Base-by-base conservation (phyloP, 257 asterid species). In the Fraxinus cuspidata region DNA sequence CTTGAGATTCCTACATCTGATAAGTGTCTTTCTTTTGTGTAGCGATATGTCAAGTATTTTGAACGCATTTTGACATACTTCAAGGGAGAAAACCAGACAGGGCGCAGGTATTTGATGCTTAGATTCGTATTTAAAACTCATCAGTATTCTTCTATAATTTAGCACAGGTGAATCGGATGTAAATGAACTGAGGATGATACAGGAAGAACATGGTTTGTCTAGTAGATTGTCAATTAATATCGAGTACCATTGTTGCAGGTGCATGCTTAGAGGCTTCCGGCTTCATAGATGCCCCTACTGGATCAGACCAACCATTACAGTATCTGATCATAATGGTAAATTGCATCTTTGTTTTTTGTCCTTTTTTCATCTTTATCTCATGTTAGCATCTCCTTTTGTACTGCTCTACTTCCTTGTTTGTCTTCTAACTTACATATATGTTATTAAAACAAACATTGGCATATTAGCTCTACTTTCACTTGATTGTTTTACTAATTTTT, bases 41-140 rank as follows among this genome's bases (percentile, higher is more conserved):
- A 96, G 99, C 90, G 99, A 84, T 95, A 95, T 82, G 99, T 95
- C 88, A 95, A 95, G 87, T 95, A 95, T 85, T 96, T 93, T 31
- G 99, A 96, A 84, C 98, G 97, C 67, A 77, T 83, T 80, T 76
- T 92, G 84, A 85, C 88, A 74, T 90, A 92, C 89, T 93, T 92
- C 92, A 93, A 93, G 73, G 99, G 99, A 80, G 98, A 93, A 89
- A 88, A 90, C 87, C 99, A 90, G 89, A 93, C 99, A 16, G 98
- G 95, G 18, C 99, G 97, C 77, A 92, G 99, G 99, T 96, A 84
- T 67, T 79, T 74, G 9, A 72, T 58, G 25, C 64, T 70, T 60
- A n/a, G 28, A 51, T 76, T 70, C 70, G 12, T 81, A 76, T 37
- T 51, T 25, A 7, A 2, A 51, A 15, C 38, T 19, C 63, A 15